These are phyloP conservation scores for Pyrenochaeta sp. DNA, from an alignment of 2,329 filamentous ascomycete genomes.

Conservation along the genomic window DNA sequence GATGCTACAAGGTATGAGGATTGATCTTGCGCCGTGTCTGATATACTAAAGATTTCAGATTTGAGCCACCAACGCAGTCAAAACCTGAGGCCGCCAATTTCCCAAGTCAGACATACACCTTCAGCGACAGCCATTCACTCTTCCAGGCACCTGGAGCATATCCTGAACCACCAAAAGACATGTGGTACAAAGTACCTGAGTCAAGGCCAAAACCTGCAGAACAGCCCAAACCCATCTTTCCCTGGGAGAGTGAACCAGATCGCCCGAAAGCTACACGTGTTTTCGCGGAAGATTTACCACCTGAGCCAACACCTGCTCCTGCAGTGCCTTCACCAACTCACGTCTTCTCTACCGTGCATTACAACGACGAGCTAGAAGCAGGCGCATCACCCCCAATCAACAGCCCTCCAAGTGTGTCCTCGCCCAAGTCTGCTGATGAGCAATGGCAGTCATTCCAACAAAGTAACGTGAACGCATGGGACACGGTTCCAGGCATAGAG, in stretches of 20 bases:
- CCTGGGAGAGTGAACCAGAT: conserved; percentile 79
- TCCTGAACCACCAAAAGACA: conserved; percentile 82
- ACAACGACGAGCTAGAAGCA: conserved; percentile 25
- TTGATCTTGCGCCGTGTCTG: background rate
- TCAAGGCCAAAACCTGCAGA: conserved; percentile 64
- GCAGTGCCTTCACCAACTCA: conserved; percentile 25
- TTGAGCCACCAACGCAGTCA: conserved; percentile 66
- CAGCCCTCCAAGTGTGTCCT: conserved; percentile 22
- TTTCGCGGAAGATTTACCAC: conserved; percentile 65
- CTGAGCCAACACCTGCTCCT: conserved; percentile 51
- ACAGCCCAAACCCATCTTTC: conserved; percentile 77
- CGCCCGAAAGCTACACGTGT: conserved; percentile 69
- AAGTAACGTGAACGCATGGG: conserved; percentile 80
- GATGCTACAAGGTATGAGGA: conserved; percentile 64
- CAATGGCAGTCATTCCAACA: conserved; percentile 78
- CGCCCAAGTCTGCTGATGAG: conserved; percentile 53
- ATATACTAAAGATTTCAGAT: conserved; percentile 30
- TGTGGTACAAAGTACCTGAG: conserved; percentile 85
- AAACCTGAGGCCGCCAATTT: conserved; percentile 87
- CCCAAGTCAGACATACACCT: conserved; percentile 78
- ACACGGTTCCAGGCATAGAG: conserved; percentile 86
- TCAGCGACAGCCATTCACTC: conserved; percentile 77
- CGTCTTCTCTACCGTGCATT: conserved; percentile 41
- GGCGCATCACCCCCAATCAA: too few species aligned
- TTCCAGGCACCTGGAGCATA: conserved; percentile 81